A percentile compares a stretch with the other conserved stretches of the same genome.
Conservation (phyloP, 2,329 filamentous ascomycete genomes). For the Xylaria sp. region DNA sequence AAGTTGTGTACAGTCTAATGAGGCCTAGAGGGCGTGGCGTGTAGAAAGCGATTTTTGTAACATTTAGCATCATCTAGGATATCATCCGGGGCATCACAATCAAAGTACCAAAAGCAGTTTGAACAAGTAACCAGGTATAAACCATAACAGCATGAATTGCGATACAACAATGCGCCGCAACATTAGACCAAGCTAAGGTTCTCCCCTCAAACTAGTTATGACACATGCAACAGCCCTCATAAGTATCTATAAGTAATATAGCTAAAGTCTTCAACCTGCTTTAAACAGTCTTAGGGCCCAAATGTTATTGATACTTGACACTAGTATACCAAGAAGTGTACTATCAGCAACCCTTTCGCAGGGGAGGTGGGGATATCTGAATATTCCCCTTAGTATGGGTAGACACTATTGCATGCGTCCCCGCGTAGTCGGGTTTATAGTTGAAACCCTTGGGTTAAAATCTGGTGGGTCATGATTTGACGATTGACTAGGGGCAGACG, state of each 20-base stretch:
- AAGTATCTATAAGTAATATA: constrained; percentile 18
- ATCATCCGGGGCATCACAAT: constrained; percentile 11
- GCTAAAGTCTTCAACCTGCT: not conserved
- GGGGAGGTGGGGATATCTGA: not conserved
- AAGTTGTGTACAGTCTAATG: constrained; percentile 4
- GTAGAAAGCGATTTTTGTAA: constrained; percentile 6
- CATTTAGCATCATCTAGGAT: constrained; percentile 6
- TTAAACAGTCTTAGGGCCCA: constrained; percentile 4
- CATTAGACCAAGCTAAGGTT: constrained; percentile 11
- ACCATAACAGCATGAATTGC: constrained; percentile 4
- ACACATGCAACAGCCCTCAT: constrained; percentile 16
- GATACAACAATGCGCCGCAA: constrained; percentile 15
- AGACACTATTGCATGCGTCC: not conserved
- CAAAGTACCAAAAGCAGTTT: constrained; percentile 19
- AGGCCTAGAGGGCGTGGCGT: not conserved
- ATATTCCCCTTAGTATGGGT: not conserved
- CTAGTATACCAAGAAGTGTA: constrained; percentile 1
- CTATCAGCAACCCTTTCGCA: not conserved
- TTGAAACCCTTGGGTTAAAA: constrained; percentile 40
- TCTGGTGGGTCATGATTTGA: constrained; percentile 42
- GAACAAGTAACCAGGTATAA: not conserved
- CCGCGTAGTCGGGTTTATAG: constrained; percentile 24
- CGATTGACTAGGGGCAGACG: constrained; percentile 39
- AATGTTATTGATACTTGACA: constrained; percentile 22
- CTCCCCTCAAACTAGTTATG: constrained; percentile 14